These are phyloP conservation scores for Botrytis porri DNA, from an alignment of 2,329 filamentous ascomycete species.

Conservation along the genomic window DNA sequence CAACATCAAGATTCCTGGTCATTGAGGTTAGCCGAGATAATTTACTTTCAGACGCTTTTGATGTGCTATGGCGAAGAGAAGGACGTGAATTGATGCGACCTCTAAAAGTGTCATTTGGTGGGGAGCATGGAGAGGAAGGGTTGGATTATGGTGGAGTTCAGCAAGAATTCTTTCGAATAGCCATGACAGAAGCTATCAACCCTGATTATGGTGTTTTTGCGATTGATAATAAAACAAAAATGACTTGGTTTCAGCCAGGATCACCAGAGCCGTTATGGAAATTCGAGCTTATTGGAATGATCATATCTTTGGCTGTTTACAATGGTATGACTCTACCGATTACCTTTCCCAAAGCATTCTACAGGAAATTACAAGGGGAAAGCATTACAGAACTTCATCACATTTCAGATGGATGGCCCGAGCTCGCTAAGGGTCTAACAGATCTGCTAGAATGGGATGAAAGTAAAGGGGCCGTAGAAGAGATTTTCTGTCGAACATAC, in stretches of 20 bases:
- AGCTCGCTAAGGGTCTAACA: slow-evolving; percentile 70
- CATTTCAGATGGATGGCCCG: slow-evolving; percentile 85
- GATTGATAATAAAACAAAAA: slow-evolving; percentile 69
- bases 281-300: slow-evolving; percentile 81
- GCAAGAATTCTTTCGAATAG: slow-evolving; percentile 89
- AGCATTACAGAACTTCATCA: slow-evolving; percentile 69
- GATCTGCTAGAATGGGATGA: slow-evolving; percentile 74
- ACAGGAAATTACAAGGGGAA: slow-evolving; percentile 71
- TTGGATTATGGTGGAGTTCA: slow-evolving; percentile 94
- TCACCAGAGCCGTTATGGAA: slow-evolving; percentile 83
- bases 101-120: slow-evolving; percentile 82
- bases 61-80: slow-evolving; percentile 87
- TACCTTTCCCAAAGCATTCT: slow-evolving; percentile 82
- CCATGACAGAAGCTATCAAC: slow-evolving; percentile 75
- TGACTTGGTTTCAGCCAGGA: slow-evolving; percentile 85
- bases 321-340: slow-evolving; percentile 90
- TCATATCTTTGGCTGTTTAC: slow-evolving; percentile 88
- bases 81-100: slow-evolving; percentile 78
- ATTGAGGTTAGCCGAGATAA: slow-evolving; percentile 65
- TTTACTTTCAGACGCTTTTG: slow-evolving; percentile 70
- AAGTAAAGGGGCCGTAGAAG: slow-evolving; percentile 70
- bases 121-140: slow-evolving; percentile 79
- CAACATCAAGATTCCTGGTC: slow-evolving; percentile 68
- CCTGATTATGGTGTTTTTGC: slow-evolving; percentile 78
- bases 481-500: slow-evolving; percentile 80